A percentile compares a stretch with the other conserved stretches of the same genome.
phyloP scores from a whole-genome alignment of 1,139 yeast species.

The Pichia sp. region DNA sequence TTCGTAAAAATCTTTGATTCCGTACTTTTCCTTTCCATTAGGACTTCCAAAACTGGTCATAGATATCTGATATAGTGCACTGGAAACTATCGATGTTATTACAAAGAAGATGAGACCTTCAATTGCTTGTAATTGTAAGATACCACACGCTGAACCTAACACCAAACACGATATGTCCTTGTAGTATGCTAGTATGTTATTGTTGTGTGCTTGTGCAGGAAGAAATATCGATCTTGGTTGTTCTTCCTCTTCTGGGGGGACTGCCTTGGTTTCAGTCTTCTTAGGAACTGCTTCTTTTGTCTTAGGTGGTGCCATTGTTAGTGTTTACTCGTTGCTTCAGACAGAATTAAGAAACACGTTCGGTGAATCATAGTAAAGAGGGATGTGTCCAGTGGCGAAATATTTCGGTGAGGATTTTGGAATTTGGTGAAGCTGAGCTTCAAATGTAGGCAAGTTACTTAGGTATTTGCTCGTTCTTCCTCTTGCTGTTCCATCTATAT shows the following conservation, averaged over 20 bases:
- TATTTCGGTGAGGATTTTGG: too few relatives aligned
- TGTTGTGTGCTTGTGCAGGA: slow-evolving; percentile 20
- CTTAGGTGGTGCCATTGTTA: too few relatives aligned
- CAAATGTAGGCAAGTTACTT: too few relatives aligned
- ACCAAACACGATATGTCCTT: slow-evolving; percentile 61
- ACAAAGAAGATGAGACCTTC: slow-evolving; percentile 62
- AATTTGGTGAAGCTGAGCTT: too few relatives aligned
- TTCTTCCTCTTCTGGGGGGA: not conserved
- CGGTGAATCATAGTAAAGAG: too few relatives aligned
- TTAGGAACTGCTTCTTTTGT: too few relatives aligned
- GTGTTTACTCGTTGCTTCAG: too few relatives aligned
- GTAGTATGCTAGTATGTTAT: slow-evolving; percentile 20
- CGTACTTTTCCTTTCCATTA: slow-evolving; percentile 11
- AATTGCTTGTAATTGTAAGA: slow-evolving; percentile 63
- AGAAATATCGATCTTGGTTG: not conserved
- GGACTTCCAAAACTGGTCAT: slow-evolving; percentile 40
- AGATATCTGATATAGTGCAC: slow-evolving; percentile 41
- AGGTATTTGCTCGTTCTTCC: too few relatives aligned
- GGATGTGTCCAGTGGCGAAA: too few relatives aligned
- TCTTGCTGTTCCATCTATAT: too few relatives aligned
- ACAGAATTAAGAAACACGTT: too few relatives aligned
- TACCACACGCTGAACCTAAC: slow-evolving; percentile 72
- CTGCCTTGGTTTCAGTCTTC: too few relatives aligned
- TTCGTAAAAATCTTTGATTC: slow-evolving; percentile 40
- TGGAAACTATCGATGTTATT: slow-evolving; percentile 45